Evolutionary conservation across 176 grass and related monocot genomes (phyloP).

Genomic region (Cenchrus purpureus): DNA sequence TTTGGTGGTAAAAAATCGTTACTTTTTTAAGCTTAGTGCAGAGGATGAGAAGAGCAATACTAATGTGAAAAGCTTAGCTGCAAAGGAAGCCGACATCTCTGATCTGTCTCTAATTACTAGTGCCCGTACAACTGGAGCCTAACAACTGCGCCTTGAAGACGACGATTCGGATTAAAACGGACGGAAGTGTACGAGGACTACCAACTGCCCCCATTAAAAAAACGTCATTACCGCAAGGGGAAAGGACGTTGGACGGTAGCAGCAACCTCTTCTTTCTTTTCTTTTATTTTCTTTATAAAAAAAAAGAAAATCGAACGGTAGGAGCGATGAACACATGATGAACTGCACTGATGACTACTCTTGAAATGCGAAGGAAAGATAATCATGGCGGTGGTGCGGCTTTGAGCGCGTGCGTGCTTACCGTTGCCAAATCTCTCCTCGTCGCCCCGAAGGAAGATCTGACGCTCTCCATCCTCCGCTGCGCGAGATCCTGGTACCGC

Average conservation of each 20-base stretch:
- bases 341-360: not conserved
- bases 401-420: slow-evolving; percentile 14
- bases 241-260: not conserved
- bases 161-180: slow-evolving; percentile 18
- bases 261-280: not conserved
- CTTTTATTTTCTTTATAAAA: not conserved
- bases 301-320: not conserved
- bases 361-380: not conserved
- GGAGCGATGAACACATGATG: slow-evolving; percentile 9
- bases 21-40: not conserved
- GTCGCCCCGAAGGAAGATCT: slow-evolving; percentile 52
- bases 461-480: slow-evolving; percentile 44
- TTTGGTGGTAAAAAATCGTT: slow-evolving; percentile 9
- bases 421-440: slow-evolving; percentile 48
- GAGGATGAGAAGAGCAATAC: no score
- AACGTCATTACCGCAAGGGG: not conserved
- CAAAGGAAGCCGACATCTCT: slow-evolving; percentile 17
- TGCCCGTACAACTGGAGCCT: not conserved
- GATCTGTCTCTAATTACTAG: not conserved
- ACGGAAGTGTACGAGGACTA: not conserved
- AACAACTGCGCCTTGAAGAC: slow-evolving; percentile 12
- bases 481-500: slow-evolving; percentile 53
- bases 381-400: not conserved
- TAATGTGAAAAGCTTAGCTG: not conserved
- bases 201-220: not conserved